These are phyloP conservation scores for Cymbopogon citratus DNA, from an alignment of 176 grass and related monocot genomes.

Conservation along the genomic window DNA sequence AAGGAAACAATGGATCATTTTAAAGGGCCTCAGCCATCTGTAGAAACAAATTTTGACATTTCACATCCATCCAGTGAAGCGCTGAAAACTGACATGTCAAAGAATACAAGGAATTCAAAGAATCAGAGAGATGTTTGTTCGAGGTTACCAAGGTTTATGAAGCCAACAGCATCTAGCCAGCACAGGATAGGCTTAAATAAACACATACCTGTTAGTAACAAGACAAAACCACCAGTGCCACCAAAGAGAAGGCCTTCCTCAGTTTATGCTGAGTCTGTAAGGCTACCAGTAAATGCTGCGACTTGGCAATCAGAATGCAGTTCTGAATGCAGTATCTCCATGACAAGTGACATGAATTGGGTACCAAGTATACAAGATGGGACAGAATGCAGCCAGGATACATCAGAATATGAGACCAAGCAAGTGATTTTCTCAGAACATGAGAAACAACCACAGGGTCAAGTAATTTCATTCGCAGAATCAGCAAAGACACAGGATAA, in stretches of 20 bases:
- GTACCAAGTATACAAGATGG: conserved; percentile 40
- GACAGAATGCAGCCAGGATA: conserved; percentile 49
- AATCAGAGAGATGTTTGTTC: conserved; percentile 37
- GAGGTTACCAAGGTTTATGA: conserved; percentile 81
- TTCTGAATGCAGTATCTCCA: conserved; percentile 76
- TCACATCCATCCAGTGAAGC: conserved; percentile 44
- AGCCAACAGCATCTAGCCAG: conserved; percentile 74
- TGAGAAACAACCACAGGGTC: conserved; percentile 42
- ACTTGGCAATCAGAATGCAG: conserved; percentile 71
- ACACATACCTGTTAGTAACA: conserved; percentile 29
- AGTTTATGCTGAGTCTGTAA: conserved; percentile 90
- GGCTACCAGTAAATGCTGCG: conserved; percentile 43
- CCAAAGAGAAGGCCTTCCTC: conserved; percentile 60
- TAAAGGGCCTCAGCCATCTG: conserved; percentile 30
- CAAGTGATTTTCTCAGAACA: conserved; percentile 73
- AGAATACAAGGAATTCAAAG: conserved; percentile 30
- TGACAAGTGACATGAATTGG: conserved; percentile 50
- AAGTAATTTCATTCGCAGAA: conserved; percentile 36
- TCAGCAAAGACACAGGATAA: conserved; percentile 33
- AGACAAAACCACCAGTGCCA: conserved; percentile 48
- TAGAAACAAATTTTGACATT: conserved; percentile 24
- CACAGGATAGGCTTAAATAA: conserved; percentile 54
- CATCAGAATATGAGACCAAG: conserved; percentile 72
- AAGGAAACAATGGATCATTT: conserved; percentile 48
- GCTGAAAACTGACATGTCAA: conserved; percentile 35